Percentiles rank a stretch among this genome's conserved stretches.
Evolutionary conservation across 331 rosid genomes (phyloP).

Genomic region (Ulmus americana): DNA sequence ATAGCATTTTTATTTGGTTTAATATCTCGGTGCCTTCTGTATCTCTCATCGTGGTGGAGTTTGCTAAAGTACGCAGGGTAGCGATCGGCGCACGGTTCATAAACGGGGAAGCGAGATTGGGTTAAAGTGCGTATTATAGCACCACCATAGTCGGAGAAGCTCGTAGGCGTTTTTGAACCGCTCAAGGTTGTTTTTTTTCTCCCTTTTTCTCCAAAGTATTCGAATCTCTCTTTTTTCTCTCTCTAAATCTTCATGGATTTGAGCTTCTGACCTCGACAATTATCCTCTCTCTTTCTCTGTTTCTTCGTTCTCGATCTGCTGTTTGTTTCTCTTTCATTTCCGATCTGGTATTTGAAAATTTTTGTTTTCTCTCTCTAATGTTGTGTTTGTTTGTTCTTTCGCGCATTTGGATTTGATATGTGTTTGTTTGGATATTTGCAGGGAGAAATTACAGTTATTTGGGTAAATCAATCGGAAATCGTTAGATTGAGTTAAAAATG

Average conservation of each 20-base stretch:
- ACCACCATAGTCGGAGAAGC: constrained; percentile 34
- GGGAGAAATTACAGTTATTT: constrained; percentile 21
- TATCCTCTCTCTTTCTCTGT: constrained; percentile 29
- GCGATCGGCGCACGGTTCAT: constrained; percentile 12
- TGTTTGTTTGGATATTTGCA: constrained; percentile 17
- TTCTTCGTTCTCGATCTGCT: constrained; percentile 1
- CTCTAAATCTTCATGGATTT: constrained; percentile 27
- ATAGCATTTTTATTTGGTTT: neutral
- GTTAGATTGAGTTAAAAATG: constrained; percentile 31
- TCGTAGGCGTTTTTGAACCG: constrained; percentile 30
- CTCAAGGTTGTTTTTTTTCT: constrained; percentile 23
- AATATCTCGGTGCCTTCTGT: neutral
- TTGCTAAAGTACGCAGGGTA: constrained; percentile 35
- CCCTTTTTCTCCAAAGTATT: neutral
- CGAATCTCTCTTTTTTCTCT: constrained; percentile 5
- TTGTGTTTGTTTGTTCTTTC: neutral
- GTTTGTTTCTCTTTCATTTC: constrained; percentile 6
- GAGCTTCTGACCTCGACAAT: constrained; percentile 22
- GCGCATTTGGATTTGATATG: constrained; percentile 4
- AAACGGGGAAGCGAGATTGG: constrained; percentile 7
- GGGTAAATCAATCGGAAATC: constrained; percentile 20
- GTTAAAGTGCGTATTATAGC: constrained; percentile 28
- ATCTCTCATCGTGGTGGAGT: constrained; percentile 1
- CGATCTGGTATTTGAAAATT: constrained; percentile 33
- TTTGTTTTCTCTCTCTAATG: neutral